A percentile compares a stretch with the other conserved stretches of the same genome.
phyloP scores from a whole-genome alignment of 2,329 filamentous ascomycete species.

The Cladosporium sp. region DNA sequence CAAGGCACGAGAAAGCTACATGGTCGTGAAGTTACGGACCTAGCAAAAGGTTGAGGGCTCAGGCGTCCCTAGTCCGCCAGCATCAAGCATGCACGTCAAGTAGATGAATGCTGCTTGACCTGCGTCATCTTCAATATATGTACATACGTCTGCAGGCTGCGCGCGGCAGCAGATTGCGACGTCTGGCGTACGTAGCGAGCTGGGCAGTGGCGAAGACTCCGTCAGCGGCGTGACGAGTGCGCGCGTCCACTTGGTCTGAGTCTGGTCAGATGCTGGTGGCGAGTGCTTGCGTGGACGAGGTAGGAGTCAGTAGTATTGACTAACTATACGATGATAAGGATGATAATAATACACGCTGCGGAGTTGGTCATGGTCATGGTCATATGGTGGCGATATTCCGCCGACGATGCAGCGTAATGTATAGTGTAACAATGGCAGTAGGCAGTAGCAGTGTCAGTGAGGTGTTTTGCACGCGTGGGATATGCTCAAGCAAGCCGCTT shows the following conservation, averaged over 20 bases:
- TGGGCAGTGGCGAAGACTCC: background rate
- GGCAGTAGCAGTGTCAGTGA: background rate
- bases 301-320: background rate
- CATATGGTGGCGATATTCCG: background rate
- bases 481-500: background rate
- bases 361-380: background rate
- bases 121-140: conserved; percentile 6
- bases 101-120: conserved; percentile 8
- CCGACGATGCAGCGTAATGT: background rate
- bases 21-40: background rate
- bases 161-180: background rate
- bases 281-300: background rate
- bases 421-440: background rate
- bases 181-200: background rate
- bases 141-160: background rate
- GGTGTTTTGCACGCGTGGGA: background rate
- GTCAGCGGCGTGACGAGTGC: conserved; percentile 14
- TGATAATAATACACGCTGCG: background rate
- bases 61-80: background rate
- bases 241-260: background rate
- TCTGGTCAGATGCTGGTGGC: background rate
- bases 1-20: conserved; percentile 10
- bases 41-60: background rate
- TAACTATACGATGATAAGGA: background rate
- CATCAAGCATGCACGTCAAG: conserved; percentile 3